Conservation (phyloP, 495 filamentous ascomycete species). For the Geoglossum glabrum region DNA sequence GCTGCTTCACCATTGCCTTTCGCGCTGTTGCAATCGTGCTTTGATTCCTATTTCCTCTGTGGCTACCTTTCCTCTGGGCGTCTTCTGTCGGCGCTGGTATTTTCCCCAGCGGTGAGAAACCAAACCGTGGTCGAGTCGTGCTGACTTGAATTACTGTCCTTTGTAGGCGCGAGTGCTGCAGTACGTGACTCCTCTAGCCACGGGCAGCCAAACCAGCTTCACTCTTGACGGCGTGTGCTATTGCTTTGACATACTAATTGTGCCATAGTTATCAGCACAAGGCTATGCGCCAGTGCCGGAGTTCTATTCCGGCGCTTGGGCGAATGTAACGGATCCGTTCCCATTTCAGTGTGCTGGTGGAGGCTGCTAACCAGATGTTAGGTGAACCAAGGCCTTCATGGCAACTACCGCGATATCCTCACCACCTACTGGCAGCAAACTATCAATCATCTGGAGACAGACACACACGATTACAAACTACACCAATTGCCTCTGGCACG, state of each 20-base stretch:
- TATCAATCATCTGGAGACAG: slow-evolving; percentile 81
- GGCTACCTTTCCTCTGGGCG: not conserved
- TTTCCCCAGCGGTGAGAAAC: not conserved
- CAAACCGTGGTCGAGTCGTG: not conserved
- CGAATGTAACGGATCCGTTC: slow-evolving; percentile 43
- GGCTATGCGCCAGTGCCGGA: slow-evolving; percentile 69
- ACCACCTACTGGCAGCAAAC: slow-evolving; percentile 98
- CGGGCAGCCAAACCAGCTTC: not conserved
- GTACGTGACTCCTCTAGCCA: slow-evolving; percentile 29
- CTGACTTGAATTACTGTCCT: slow-evolving; percentile 17
- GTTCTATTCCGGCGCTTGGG: slow-evolving; percentile 83
- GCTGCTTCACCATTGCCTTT: not conserved
- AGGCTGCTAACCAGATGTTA: slow-evolving; percentile 16
- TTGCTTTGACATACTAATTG: slow-evolving; percentile 8
- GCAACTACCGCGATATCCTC: slow-evolving; percentile 85
- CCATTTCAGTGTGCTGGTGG: not conserved
- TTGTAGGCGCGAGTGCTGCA: slow-evolving; percentile 55
- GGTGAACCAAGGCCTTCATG: slow-evolving; percentile 89
- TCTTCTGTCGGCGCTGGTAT: not conserved
- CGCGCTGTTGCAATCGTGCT: not conserved
- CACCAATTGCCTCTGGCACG: slow-evolving; percentile 88
- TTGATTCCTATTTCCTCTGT: not conserved
- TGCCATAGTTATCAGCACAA: slow-evolving; percentile 41
- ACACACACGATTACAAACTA: slow-evolving; percentile 93
- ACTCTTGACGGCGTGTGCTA: not conserved